These are phyloP conservation scores for Skeletonema costatum DNA, from an alignment of 108 stramenopile genomes.

Conservation along the genomic window DNA sequence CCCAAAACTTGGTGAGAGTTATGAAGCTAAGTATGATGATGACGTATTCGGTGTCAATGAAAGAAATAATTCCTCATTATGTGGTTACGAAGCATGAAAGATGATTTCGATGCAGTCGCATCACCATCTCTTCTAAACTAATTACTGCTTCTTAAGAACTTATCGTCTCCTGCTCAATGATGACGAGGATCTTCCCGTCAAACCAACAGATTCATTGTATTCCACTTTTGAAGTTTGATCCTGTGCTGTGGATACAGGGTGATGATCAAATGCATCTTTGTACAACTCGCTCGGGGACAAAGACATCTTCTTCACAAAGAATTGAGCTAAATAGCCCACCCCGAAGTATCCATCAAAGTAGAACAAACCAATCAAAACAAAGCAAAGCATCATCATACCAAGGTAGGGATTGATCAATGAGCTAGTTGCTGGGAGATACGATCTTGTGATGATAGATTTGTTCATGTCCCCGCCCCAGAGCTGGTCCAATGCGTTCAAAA, in stretches of 20 bases:
- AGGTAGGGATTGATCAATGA: slow-evolving; percentile 42
- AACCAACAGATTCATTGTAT: not conserved
- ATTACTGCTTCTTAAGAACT: not conserved
- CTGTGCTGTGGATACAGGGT: not conserved
- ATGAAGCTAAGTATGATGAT: too few relatives aligned
- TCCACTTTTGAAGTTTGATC: not conserved
- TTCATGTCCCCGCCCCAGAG: not conserved
- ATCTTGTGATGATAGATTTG: not conserved
- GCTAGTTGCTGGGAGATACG: slow-evolving; percentile 7
- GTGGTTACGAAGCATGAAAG: too few relatives aligned
- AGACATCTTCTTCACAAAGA: slow-evolving; percentile 19
- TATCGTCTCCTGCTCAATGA: slow-evolving; percentile 9
- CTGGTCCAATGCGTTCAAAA: slow-evolving; percentile 29
- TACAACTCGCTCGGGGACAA: slow-evolving; percentile 28
- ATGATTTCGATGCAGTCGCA: too few relatives aligned
- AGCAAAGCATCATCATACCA: slow-evolving; percentile 48
- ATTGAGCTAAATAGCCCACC: slow-evolving; percentile 39
- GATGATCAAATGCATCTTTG: slow-evolving; percentile 17
- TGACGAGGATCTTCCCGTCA: not conserved
- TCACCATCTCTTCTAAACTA: too few relatives aligned
- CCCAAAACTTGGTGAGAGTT: too few relatives aligned
- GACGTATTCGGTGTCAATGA: too few relatives aligned
- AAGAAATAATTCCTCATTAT: too few relatives aligned
- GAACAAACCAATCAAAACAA: slow-evolving; percentile 49
- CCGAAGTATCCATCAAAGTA: slow-evolving; percentile 62